phyloP scores from a whole-genome alignment of 805 yeast species.

The Saccharomycopsis babjevae region DNA sequence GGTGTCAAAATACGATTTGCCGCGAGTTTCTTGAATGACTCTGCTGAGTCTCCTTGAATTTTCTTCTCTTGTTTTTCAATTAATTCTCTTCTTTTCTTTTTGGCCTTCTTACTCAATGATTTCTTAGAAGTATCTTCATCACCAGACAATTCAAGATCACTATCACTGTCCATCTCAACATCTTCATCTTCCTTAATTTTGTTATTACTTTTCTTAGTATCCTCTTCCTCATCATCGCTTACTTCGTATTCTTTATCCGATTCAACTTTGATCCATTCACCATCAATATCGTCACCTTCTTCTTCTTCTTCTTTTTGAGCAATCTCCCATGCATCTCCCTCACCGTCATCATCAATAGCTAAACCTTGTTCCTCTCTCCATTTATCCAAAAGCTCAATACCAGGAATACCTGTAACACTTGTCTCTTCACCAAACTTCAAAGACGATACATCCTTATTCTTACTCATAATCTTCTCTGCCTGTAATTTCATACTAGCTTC shows the following conservation, averaged over 20 bases:
- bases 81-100: constrained; percentile 21
- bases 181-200: constrained; percentile 27
- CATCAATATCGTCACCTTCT: constrained; percentile 53
- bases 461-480: constrained; percentile 30
- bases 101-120: constrained; percentile 19
- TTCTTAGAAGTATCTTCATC: constrained; percentile 10
- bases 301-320: constrained; percentile 40
- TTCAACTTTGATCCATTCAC: constrained; percentile 87
- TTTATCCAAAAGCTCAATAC: constrained; percentile 78
- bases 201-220: constrained; percentile 24
- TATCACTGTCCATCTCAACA: constrained; percentile 32
- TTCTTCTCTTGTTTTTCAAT: constrained; percentile 24
- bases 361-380: constrained; percentile 63
- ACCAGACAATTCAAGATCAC: constrained; percentile 22
- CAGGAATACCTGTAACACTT: constrained; percentile 68
- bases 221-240: constrained; percentile 34
- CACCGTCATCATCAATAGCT: constrained; percentile 42
- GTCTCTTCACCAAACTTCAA: constrained; percentile 71
- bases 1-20: constrained; percentile 84
- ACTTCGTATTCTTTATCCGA: constrained; percentile 68
- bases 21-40: constrained; percentile 48
- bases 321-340: constrained; percentile 50
- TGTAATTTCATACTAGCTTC: constrained; percentile 75
- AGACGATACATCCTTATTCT: constrained; percentile 21
- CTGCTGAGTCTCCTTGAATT: constrained; percentile 30